Evolutionary conservation across 306 rosid species (phyloP).

Genomic region (Cucurbita pepo): DNA sequence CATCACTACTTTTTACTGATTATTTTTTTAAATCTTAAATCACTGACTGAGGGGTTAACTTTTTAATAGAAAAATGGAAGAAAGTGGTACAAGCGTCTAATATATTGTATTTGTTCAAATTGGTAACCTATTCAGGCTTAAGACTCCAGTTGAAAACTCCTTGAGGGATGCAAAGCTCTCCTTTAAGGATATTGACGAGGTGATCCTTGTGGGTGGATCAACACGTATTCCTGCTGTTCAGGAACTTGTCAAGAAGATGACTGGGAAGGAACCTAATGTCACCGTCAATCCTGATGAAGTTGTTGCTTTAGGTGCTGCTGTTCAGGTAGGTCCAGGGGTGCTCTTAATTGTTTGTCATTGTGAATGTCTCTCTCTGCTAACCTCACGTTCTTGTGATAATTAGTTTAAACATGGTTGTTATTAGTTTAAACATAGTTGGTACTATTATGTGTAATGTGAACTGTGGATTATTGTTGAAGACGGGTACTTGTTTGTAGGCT

Average conservation of each 20-base stretch:
- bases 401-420: background rate
- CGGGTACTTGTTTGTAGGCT: slow-evolving; percentile 29
- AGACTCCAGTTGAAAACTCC: slow-evolving; percentile 72
- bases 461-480: background rate
- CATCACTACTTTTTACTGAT: background rate
- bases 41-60: background rate
- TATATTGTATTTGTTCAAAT: background rate
- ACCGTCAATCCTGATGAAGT: slow-evolving; percentile 95
- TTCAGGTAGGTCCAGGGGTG: slow-evolving; percentile 35
- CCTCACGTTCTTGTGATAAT: background rate
- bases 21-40: too few relatives aligned
- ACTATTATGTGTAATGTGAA: background rate
- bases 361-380: background rate
- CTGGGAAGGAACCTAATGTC: slow-evolving; percentile 79
- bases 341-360: background rate
- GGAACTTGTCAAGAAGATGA: slow-evolving; percentile 76
- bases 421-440: background rate
- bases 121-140: slow-evolving; percentile 34
- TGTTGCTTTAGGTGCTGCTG: slow-evolving; percentile 95
- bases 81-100: background rate
- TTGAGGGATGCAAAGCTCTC: slow-evolving; percentile 96
- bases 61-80: background rate
- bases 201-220: slow-evolving; percentile 89
- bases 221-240: slow-evolving; percentile 92
- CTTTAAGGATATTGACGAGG: slow-evolving; percentile 71